Percentiles rank a stretch among this genome's conserved stretches.
phyloP scores from a whole-genome alignment of 2,329 filamentous ascomycete genomes.

The Diaporthe ilicicola region DNA sequence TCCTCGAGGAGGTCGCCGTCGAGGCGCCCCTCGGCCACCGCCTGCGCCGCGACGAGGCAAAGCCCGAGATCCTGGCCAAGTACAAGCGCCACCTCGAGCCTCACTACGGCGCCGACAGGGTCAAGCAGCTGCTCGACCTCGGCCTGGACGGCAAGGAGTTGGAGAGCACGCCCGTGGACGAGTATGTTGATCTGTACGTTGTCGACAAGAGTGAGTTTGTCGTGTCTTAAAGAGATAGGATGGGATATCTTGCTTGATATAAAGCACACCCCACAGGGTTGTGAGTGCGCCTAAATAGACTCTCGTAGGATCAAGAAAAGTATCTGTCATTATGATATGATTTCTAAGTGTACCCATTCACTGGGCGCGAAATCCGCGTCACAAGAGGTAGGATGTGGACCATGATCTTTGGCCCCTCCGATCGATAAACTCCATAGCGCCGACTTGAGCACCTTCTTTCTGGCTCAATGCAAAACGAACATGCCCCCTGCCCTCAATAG shows the following conservation, averaged over 20 bases:
- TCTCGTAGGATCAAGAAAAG: background rate
- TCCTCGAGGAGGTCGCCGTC: slow-evolving; percentile 88
- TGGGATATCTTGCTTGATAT: background rate
- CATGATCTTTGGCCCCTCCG: background rate
- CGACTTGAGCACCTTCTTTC: background rate
- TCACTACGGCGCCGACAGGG: slow-evolving; percentile 79
- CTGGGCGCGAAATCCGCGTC: background rate
- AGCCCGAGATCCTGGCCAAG: slow-evolving; percentile 95
- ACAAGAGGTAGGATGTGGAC: background rate
- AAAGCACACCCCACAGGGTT: background rate
- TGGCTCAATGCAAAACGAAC: background rate
- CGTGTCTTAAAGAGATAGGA: background rate
- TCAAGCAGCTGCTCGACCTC: slow-evolving; percentile 84
- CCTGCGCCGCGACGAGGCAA: slow-evolving; percentile 91
- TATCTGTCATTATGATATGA: slow-evolving; percentile 23
- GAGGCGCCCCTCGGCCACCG: slow-evolving; percentile 95
- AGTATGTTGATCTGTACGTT: slow-evolving; percentile 85
- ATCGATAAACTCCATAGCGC: slow-evolving; percentile 17
- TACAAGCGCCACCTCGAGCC: slow-evolving; percentile 90
- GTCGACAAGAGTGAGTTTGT: slow-evolving; percentile 35
- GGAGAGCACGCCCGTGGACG: slow-evolving; percentile 84
- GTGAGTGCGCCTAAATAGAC: background rate
- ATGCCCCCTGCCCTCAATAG: background rate
- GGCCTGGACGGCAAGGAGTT: slow-evolving; percentile 79
- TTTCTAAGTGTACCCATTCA: background rate